phyloP scores from a whole-genome alignment of 169 alveolate genomes.

The Plasmodium ovale region DNA sequence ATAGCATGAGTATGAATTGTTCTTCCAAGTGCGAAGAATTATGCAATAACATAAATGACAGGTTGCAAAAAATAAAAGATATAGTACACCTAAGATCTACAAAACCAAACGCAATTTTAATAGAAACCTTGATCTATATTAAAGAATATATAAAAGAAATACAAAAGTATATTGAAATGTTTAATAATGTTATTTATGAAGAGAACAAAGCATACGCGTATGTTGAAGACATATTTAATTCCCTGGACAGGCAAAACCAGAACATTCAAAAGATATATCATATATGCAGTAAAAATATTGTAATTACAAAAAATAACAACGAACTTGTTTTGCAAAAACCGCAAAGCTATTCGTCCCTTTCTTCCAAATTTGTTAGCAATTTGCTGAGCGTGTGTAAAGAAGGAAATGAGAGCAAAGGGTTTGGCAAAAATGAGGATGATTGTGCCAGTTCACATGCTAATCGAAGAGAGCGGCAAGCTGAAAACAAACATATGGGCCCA shows the following conservation, averaged over 20 bases:
- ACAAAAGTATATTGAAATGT: conserved; percentile 55
- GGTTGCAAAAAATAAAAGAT: conserved; percentile 69
- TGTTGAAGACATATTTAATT: conserved; percentile 35
- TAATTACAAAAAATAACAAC: conserved; percentile 67
- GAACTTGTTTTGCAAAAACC: conserved; percentile 71
- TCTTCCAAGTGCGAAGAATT: conserved; percentile 73
- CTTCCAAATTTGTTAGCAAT: conserved; percentile 35
- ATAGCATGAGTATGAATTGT: conserved; percentile 27
- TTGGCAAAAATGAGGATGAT: not conserved
- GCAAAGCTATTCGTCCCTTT: conserved; percentile 53
- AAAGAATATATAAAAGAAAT: conserved; percentile 74
- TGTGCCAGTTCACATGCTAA: not conserved
- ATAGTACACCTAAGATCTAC: conserved; percentile 68
- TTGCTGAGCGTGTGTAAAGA: conserved; percentile 34
- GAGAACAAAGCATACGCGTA: conserved; percentile 50
- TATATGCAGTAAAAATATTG: conserved; percentile 73
- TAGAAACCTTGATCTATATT: conserved; percentile 59
- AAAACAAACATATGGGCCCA: not conserved
- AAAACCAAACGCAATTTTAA: conserved; percentile 55
- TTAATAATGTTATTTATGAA: conserved; percentile 62
- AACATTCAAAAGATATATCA: conserved; percentile 64
- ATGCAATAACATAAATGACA: conserved; percentile 65
- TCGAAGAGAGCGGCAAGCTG: not conserved
- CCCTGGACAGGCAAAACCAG: conserved; percentile 51
- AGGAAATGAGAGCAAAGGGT: conserved; percentile 13